Conservation (phyloP, 1,284 basidiomycete species). For the Malassezia furfur region DNA sequence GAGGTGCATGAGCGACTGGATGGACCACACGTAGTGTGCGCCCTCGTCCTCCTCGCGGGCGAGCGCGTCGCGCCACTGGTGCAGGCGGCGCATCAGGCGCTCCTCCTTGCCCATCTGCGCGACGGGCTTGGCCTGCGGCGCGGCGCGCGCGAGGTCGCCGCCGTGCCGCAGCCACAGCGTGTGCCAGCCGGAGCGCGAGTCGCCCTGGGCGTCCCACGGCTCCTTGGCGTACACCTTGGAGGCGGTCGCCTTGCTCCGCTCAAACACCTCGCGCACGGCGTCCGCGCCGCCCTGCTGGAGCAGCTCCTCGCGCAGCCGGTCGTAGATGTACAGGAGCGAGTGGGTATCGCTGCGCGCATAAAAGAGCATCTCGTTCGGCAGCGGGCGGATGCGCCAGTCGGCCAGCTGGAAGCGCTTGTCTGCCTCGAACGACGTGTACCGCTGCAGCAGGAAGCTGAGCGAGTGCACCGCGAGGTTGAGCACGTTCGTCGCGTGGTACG, state of each 20-base stretch:
- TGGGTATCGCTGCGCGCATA: conserved; percentile 96
- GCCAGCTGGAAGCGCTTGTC: conserved; percentile 94
- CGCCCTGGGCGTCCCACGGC: conserved; percentile 37
- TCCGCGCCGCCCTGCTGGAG: conserved; percentile 51
- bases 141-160: conserved; percentile 41
- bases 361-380: conserved; percentile 75
- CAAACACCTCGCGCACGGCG: conserved; percentile 39
- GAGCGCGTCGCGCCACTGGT: conserved; percentile 72
- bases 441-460: conserved; percentile 72
- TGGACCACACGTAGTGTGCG: conserved; percentile 51
- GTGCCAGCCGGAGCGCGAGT: conserved; percentile 38
- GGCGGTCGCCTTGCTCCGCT: conserved; percentile 32
- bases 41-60: conserved; percentile 83
- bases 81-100: conserved; percentile 61
- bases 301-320: conserved; percentile 77
- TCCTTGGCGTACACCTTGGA: conserved; percentile 43
- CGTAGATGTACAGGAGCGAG: conserved; percentile 84
- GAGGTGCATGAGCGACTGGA: conserved; percentile 28
- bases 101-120: conserved; percentile 49
- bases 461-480: conserved; percentile 64
- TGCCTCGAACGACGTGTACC: conserved; percentile 80
- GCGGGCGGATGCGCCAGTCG: conserved; percentile 86
- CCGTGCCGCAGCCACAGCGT: conserved; percentile 48
- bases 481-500: conserved; percentile 81
- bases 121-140: conserved; percentile 21